Conservation (phyloP, 2,329 filamentous ascomycete species). For the Sporothrix phasma region DNA sequence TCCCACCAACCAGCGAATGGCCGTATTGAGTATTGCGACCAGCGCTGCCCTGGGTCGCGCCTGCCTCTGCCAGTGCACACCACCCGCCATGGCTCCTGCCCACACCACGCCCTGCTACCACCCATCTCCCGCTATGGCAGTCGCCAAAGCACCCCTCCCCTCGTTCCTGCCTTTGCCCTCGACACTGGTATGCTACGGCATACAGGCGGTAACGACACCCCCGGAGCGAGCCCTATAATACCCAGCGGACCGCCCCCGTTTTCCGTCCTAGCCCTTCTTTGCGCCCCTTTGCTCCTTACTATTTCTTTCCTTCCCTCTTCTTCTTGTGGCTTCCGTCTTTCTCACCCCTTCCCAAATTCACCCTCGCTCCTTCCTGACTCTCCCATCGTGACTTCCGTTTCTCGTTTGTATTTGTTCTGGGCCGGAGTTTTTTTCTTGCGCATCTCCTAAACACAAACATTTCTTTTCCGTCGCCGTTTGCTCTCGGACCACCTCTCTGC, state of each 20-base stretch:
- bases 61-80: neutral
- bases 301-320: neutral
- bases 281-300: neutral
- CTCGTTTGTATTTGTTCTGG: neutral
- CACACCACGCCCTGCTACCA: neutral
- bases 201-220: neutral
- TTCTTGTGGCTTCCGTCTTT: neutral
- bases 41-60: constrained; percentile 1
- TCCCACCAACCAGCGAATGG: neutral
- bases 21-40: neutral
- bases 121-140: neutral
- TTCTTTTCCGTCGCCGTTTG: neutral
- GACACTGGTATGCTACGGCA: neutral
- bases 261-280: constrained; percentile 3
- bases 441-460: neutral
- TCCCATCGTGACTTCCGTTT: constrained; percentile 11
- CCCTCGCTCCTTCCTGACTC: neutral
- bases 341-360: neutral
- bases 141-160: constrained; percentile 6
- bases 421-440: neutral
- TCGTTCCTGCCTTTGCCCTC: neutral
- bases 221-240: constrained; percentile 9
- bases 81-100: constrained; percentile 4
- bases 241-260: constrained; percentile 15
- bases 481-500: neutral